Base-by-base conservation (phyloP, 345 rosid species). In the Aurinia saxatilis region DNA sequence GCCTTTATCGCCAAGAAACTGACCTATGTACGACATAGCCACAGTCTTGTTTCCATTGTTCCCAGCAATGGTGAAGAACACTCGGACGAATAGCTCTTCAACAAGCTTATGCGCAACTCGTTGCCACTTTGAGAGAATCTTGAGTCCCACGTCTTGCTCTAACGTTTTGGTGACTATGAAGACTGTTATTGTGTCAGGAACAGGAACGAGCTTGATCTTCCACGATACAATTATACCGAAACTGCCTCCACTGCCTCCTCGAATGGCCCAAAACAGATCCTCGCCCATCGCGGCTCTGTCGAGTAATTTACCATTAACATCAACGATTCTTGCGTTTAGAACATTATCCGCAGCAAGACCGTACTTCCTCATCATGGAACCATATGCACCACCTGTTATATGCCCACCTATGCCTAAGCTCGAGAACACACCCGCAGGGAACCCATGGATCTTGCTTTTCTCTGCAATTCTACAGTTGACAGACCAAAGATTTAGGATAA, bases 301-400 rank as follows among this genome's bases (percentile, higher is more conserved):
- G 1, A 84, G 82, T 17, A 84, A 48, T 16, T 61, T 73, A 12
- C 90, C 90, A 23, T 70, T 63, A 13, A 46, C 81, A 45, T 80
- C 86, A 3, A 86, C 67, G 1, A 86, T 82, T 47, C 73, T 68
- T 35, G 88, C 95, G 60, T 86, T 88, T 0, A 82, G 33, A 5
- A 82, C 86, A 62, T 86, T 86, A 37, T 86, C 95, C 4, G 78
- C 88, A 23, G 83, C 91, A 11, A 84, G 88, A 27, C 91, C 95
- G 38, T 64, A 82, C 71, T 79, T 87, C 52, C 89, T 75, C 91
- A 87, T 73, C 86, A 87, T 70, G 42, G 81, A 27, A 31, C 91
- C 91, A 37, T 82, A 82, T 2, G 77, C 95, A 18, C 88, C 82
- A 0, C 88, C 88, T 1, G 83, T 83, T 51, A 83, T 75, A 56